Conservation (phyloP, 257 asterid species). For the Solanum medicagineum region DNA sequence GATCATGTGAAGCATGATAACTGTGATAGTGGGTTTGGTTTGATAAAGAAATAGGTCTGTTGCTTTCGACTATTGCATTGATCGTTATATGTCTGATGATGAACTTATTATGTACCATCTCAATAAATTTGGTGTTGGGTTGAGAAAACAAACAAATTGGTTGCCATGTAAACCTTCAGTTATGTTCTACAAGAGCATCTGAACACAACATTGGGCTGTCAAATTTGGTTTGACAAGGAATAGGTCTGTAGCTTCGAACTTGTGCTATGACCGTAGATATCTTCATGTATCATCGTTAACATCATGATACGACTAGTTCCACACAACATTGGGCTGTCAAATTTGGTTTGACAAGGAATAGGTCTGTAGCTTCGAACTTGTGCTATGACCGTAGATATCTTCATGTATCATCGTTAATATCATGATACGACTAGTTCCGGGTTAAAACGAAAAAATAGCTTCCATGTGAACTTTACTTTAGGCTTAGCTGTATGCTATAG, state of each 20-base stretch:
- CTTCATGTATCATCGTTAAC: not conserved
- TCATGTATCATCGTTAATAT: not conserved
- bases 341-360: not conserved
- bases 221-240: not conserved
- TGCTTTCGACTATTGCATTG: not conserved
- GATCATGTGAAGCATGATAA: not conserved
- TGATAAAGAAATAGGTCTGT: not conserved
- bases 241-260: not conserved
- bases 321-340: not conserved
- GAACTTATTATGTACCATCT: not conserved
- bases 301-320: no score
- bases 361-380: not conserved
- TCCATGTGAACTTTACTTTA: not conserved
- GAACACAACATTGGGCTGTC: not conserved
- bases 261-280: not conserved
- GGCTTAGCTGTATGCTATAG: not conserved
- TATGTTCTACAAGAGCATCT: not conserved
- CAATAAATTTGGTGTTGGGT: not conserved
- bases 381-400: not conserved
- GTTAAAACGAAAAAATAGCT: not conserved
- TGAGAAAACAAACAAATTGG: not conserved
- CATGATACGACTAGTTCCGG: not conserved
- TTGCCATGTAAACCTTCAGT: not conserved
- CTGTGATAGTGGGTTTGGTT: not conserved
- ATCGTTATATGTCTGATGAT: not conserved